Base-by-base conservation (phyloP, 352 stramenopile genomes). In the Phytophthora pini region DNA sequence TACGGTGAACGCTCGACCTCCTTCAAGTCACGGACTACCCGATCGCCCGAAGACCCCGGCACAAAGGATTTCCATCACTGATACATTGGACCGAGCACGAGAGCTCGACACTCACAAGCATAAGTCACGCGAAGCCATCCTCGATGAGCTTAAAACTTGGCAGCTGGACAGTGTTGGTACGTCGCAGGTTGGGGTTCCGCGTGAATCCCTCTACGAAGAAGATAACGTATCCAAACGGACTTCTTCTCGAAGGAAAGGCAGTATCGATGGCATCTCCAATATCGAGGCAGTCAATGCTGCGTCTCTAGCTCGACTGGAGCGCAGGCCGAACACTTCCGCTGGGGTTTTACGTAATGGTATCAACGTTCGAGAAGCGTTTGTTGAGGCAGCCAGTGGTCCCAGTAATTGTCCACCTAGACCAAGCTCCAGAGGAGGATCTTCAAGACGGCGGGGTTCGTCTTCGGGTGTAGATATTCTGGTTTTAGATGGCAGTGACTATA, bases 11-110 rank as follows among this genome's bases (percentile, higher is more conserved):
- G 61, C 38, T 2, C 64, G 45, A 24, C 56, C 45, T 48, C 12
- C 66, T 22, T 74, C 54, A 36, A 58, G 45, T 46, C 60, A 65
- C 12, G 49, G 46, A n/a, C 20, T 68, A 20, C 31, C 26, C 5
- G 76, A 88, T 20, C 70, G 79, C 20, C 82, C 84, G 4, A 81
- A 77, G 55, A 93, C 82, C 5, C 80, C 84, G 7, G 74, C 76
- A 26, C 43, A 73, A 45, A 72, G 82, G 6, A 74, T 91, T 68
- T 94, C 82, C 29, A 91, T 94, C 49, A 94, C 84, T 13, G 84
- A 88, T 56, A 94, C 86, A 12, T 72, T 94, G 34, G 77, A 94
- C 58, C 82, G 84, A 26, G 86, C 82, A 2, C 64, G 76, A 40
- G 80, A 94, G 34, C 70, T 94, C 3, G 83, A 93, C 24, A 72